Base-by-base conservation (phyloP, 2,329 filamentous ascomycete genomes). In the Ascomycota sp. region DNA sequence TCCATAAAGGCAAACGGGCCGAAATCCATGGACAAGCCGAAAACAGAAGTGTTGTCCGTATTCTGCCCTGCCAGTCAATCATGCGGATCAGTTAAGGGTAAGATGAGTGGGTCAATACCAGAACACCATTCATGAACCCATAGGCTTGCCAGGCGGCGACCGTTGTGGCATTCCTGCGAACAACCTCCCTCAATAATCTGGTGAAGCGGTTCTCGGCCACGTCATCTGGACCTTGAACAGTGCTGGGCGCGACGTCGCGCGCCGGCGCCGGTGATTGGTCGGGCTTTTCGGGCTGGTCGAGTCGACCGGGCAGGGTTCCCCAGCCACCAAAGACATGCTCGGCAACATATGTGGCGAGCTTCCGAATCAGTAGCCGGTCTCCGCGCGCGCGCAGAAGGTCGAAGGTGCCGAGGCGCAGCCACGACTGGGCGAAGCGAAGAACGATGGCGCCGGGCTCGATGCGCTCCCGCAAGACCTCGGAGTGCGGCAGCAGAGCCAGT, bases 1-100 rank as follows among this genome's bases (percentile, higher is more conserved):
- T 98, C 89, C 59, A 98, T 76, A 51, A 98, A 98, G 5, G 89
- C 89, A 43, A 98, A 98, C 0, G 89, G 89, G 0, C 89, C 89
- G 46, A 85, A 98, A 52, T 98, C 89, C 37, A 98, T 76, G 5
- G 77, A 86, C 0, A 98, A 57, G 1, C 89, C 89, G 32, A 74
- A 74, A 30, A 98, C 66, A 0, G 83, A 93, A 0, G 89, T 98
- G 50, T 98, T 98, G 48, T 98, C 89, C 0, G 89, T 95, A 53
- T 98, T 98, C 52, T 55, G 11, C 28, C 4, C 7, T 5, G 23
- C 3, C 10, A 5, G 31, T 53, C 28, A 52, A 42, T 22, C 13
- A 20, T 20, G 10, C 5, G 8, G 10, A 17, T 7, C 3, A 17
- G 8, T n/a, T 5, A 7, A 4, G 28, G 7, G 5, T 4, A 24